Conservation (phyloP, 352 stramenopile species). For the Pythium oligandrum region DNA sequence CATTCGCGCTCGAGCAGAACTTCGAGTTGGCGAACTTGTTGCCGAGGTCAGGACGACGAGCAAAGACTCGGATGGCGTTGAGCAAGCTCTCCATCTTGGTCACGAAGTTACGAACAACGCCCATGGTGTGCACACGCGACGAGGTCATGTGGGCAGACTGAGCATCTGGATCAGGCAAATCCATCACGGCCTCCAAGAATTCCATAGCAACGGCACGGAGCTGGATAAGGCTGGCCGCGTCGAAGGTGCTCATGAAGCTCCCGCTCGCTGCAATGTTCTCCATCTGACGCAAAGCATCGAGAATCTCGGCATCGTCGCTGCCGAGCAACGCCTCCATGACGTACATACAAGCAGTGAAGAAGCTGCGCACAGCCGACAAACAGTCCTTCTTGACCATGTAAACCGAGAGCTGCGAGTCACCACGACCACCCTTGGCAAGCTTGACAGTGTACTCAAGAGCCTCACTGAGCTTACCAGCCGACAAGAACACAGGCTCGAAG, state of each 20-base stretch:
- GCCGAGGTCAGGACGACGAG: constrained; percentile 45
- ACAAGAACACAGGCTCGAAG: constrained; percentile 77
- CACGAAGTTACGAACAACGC: constrained; percentile 69
- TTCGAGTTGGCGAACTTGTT: constrained; percentile 66
- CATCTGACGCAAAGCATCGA: constrained; percentile 61
- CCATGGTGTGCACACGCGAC: constrained; percentile 66
- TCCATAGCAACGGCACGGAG: constrained; percentile 57
- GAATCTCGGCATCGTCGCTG: constrained; percentile 55
- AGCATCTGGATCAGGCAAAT: constrained; percentile 56
- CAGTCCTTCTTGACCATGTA: constrained; percentile 73
- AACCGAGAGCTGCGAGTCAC: constrained; percentile 56
- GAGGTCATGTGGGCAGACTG: constrained; percentile 42
- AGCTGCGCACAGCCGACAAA: constrained; percentile 60
- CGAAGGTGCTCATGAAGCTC: constrained; percentile 65
- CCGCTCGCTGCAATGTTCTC: constrained; percentile 51
- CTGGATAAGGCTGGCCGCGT: constrained; percentile 45
- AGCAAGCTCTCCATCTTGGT: constrained; percentile 69
- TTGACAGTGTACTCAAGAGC: constrained; percentile 58
- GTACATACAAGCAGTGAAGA: constrained; percentile 73
- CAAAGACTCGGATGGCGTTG: constrained; percentile 51
- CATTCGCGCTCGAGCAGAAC: constrained; percentile 67
- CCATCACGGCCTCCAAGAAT: constrained; percentile 70
- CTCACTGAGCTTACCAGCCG: constrained; percentile 62
- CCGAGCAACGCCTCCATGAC: constrained; percentile 64
- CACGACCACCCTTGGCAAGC: constrained; percentile 58